A percentile compares a stretch with the other conserved stretches of the same genome.
phyloP scores from a whole-genome alignment of 495 filamentous ascomycete species.

The Neurospora discreta region DNA sequence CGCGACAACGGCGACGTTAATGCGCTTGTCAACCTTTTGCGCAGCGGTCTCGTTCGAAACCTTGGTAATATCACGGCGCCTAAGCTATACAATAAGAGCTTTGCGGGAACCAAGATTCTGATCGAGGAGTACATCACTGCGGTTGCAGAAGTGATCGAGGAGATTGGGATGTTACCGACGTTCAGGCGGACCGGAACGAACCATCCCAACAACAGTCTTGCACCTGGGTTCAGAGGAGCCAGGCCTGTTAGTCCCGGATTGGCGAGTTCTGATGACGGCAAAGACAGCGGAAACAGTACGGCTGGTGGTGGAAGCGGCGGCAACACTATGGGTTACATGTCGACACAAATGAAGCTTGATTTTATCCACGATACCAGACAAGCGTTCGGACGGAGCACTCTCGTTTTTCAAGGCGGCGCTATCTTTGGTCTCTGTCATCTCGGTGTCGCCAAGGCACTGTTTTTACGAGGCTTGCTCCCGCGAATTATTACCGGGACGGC shows the following conservation, averaged over 20 bases:
- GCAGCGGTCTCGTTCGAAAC: constrained; percentile 81
- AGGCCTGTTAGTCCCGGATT: neutral
- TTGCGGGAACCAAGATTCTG: constrained; percentile 78
- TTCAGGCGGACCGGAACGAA: constrained; percentile 3
- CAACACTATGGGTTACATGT: constrained; percentile 31
- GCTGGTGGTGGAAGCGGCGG: neutral
- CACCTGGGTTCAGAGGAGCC: neutral
- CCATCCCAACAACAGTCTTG: neutral
- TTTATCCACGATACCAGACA: constrained; percentile 83
- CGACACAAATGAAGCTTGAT: constrained; percentile 76
- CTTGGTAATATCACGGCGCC: constrained; percentile 80
- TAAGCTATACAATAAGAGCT: constrained; percentile 75
- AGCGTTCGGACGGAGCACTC: constrained; percentile 75
- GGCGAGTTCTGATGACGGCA: constrained; percentile 4
- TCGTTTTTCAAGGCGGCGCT: constrained; percentile 83
- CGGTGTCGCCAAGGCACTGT: constrained; percentile 81
- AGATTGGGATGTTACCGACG: constrained; percentile 66
- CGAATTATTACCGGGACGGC: constrained; percentile 87
- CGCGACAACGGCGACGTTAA: constrained; percentile 69
- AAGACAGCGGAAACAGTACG: neutral
- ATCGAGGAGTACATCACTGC: constrained; percentile 88
- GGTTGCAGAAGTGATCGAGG: constrained; percentile 66
- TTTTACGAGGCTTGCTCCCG: constrained; percentile 72
- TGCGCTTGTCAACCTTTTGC: constrained; percentile 64
- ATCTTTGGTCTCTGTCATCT: constrained; percentile 89